phyloP scores from a whole-genome alignment of 2,329 filamentous ascomycete genomes.

The Atkinsonella hypoxylon region DNA sequence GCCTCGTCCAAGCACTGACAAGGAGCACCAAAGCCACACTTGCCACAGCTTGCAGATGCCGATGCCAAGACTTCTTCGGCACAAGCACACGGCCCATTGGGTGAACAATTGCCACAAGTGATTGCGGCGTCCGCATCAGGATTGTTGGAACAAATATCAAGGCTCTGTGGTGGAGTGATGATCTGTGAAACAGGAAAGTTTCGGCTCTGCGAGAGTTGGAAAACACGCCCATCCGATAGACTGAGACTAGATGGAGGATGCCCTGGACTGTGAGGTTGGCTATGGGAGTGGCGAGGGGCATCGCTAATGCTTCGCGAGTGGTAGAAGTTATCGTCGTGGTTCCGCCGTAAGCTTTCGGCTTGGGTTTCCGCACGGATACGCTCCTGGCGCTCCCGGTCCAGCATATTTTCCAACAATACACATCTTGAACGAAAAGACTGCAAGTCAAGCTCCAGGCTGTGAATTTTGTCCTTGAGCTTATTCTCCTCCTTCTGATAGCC shows the following conservation, averaged over 20 bases:
- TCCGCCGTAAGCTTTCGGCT: constrained; percentile 22
- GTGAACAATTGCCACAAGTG: constrained; percentile 45
- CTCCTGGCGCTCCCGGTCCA: constrained; percentile 45
- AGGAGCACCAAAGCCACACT: constrained; percentile 48
- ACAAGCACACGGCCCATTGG: constrained; percentile 43
- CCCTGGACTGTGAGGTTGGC: constrained; percentile 17
- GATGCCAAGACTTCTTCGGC: constrained; percentile 45
- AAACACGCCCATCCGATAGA: constrained; percentile 15
- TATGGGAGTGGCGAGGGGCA: constrained; percentile 13
- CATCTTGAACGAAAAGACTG: constrained; percentile 53
- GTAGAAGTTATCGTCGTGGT: constrained; percentile 17
- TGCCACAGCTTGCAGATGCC: constrained; percentile 48
- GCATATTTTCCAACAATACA: constrained; percentile 48
- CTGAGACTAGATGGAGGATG: constrained; percentile 17
- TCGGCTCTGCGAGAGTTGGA: constrained; percentile 18
- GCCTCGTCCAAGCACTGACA: constrained; percentile 56
- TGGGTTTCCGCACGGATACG: constrained; percentile 32
- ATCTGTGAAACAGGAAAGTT: constrained; percentile 46
- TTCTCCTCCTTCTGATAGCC: constrained; percentile 44
- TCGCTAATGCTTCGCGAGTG: constrained; percentile 16
- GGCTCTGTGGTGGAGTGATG: constrained; percentile 39
- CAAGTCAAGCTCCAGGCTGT: constrained; percentile 50
- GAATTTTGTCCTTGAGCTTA: constrained; percentile 45
- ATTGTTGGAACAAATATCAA: constrained; percentile 17
- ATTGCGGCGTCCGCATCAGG: constrained; percentile 21